phyloP scores from a whole-genome alignment of 305 asterid genomes.

The Caryopteris hybrid region DNA sequence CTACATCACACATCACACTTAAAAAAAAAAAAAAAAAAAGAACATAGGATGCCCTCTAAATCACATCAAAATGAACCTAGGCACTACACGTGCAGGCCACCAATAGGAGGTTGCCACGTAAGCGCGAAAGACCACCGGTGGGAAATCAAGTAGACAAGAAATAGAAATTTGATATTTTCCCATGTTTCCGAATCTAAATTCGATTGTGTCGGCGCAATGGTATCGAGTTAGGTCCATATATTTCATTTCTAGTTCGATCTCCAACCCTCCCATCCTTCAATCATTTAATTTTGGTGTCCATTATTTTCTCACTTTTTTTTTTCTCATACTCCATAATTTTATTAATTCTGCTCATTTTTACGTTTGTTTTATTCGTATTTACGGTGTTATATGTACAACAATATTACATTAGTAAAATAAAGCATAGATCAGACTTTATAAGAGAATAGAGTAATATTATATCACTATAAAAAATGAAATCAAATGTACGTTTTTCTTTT shows the following conservation, averaged over 20 bases:
- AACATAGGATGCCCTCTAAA: slow-evolving; percentile 28
- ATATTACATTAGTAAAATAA: too few relatives aligned
- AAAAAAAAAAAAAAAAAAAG: background rate
- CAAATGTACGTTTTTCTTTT: too few relatives aligned
- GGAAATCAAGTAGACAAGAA: slow-evolving; percentile 31
- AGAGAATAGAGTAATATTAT: too few relatives aligned
- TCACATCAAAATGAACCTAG: slow-evolving; percentile 18
- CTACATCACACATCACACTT: background rate
- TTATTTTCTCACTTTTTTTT: background rate
- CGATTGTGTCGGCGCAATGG: slow-evolving; percentile 1
- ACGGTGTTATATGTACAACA: too few relatives aligned
- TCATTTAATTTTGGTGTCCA: background rate
- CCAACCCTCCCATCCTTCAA: background rate
- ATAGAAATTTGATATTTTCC: slow-evolving; percentile 14
- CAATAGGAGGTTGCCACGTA: slow-evolving; percentile 17
- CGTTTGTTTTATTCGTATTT: too few relatives aligned
- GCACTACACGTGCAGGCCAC: slow-evolving; percentile 25
- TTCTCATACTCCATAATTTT: too few relatives aligned
- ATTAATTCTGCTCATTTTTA: too few relatives aligned
- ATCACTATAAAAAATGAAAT: too few relatives aligned
- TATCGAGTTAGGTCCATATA: slow-evolving; percentile 2
- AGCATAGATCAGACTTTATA: too few relatives aligned
- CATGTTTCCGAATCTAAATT: slow-evolving; percentile 16
- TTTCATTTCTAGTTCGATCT: background rate
- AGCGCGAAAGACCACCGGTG: background rate